Evolutionary conservation across 139 green algal genomes (phyloP).

Genomic region (Tetratostichococcus sp.): DNA sequence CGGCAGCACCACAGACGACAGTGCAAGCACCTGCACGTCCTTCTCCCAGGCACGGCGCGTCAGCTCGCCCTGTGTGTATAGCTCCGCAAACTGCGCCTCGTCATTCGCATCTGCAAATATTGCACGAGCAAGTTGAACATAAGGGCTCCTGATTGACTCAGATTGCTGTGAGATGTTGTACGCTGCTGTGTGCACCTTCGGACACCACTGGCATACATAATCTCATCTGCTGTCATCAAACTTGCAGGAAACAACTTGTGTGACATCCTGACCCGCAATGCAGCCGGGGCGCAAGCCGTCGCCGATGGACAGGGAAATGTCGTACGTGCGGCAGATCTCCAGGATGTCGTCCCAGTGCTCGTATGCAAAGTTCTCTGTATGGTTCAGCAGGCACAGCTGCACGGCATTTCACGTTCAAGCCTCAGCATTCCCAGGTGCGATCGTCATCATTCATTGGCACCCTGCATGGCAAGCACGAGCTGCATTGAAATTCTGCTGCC

Average conservation of each 20-base stretch:
- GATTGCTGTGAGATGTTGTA: too few relatives aligned
- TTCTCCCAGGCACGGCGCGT: slow-evolving; percentile 88
- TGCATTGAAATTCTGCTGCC: too few relatives aligned
- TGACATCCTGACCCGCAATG: slow-evolving; percentile 73
- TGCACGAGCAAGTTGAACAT: too few relatives aligned
- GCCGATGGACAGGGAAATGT: slow-evolving; percentile 87
- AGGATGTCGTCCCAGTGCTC: slow-evolving; percentile 98
- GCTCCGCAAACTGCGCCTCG: slow-evolving; percentile 92
- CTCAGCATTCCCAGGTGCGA: too few relatives aligned
- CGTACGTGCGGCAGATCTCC: slow-evolving; percentile 90
- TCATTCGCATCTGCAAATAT: slow-evolving; percentile 85
- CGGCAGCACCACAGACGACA: too few relatives aligned
- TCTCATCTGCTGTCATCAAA: too few relatives aligned
- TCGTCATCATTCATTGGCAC: too few relatives aligned
- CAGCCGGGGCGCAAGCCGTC: slow-evolving; percentile 87
- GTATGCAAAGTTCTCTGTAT: slow-evolving; percentile 97
- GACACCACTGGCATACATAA: too few relatives aligned
- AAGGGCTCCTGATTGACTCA: too few relatives aligned
- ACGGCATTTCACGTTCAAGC: not conserved
- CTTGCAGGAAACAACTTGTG: too few relatives aligned
- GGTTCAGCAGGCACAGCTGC: slow-evolving; percentile 80
- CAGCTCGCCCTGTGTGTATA: slow-evolving; percentile 92
- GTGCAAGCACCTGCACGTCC: slow-evolving; percentile 92
- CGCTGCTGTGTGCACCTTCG: too few relatives aligned
- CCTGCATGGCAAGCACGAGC: too few relatives aligned